phyloP scores from a whole-genome alignment of 1,139 yeast species.

The Zhuliangozyma blackwelliae region DNA sequence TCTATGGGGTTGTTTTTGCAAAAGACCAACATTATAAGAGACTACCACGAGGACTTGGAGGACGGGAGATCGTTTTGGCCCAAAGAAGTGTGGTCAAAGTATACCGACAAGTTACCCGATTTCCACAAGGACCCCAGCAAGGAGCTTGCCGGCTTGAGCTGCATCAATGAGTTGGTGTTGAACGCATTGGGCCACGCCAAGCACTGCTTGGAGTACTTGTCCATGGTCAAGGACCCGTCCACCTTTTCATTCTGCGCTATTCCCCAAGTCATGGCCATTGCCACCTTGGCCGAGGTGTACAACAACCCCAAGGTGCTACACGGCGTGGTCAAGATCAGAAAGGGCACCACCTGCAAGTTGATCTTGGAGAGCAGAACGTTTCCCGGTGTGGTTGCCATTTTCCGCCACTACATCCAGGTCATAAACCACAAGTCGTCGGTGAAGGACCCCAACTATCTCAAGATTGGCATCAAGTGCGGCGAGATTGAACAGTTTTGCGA shows the following conservation, averaged over 20 bases:
- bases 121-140: slow-evolving; percentile 45
- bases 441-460: slow-evolving; percentile 81
- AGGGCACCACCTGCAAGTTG: slow-evolving; percentile 81
- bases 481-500: slow-evolving; percentile 85
- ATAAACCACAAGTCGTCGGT: slow-evolving; percentile 80
- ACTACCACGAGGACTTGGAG: slow-evolving; percentile 84
- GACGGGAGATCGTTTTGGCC: slow-evolving; percentile 99
- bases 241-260: slow-evolving; percentile 90
- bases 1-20: slow-evolving; percentile 96
- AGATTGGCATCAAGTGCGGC: slow-evolving; percentile 81
- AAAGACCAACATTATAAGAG: slow-evolving; percentile 93
- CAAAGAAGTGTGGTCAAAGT: slow-evolving; percentile 82
- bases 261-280: slow-evolving; percentile 98
- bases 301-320: slow-evolving; percentile 74
- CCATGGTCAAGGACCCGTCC: slow-evolving; percentile 76
- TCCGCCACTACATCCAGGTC: slow-evolving; percentile 65
- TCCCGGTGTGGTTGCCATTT: slow-evolving; percentile 70
- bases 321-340: slow-evolving; percentile 78
- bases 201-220: slow-evolving; percentile 72
- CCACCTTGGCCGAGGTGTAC: slow-evolving; percentile 82
- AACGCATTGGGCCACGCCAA: slow-evolving; percentile 76
- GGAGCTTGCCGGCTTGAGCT: slow-evolving; percentile 55
- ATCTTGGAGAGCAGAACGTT: slow-evolving; percentile 72
- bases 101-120: slow-evolving; percentile 59
- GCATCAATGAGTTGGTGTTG: slow-evolving; percentile 78